Evolutionary conservation across 1,284 basidiomycete species (phyloP).

Genomic region (Sporisorium exsertum): DNA sequence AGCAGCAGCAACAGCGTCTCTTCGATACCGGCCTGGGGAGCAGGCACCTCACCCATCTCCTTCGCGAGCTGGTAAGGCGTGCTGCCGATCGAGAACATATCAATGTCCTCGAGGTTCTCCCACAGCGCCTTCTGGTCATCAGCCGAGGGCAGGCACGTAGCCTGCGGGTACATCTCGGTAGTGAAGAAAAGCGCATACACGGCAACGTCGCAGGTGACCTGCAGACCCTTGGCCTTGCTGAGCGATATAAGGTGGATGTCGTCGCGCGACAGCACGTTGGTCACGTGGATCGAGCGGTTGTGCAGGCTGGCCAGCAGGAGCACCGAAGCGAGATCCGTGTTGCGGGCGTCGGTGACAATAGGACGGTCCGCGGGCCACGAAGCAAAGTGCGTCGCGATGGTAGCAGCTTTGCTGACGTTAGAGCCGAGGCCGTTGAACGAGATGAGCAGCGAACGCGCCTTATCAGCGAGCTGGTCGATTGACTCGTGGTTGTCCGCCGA

Average conservation of each 20-base stretch:
- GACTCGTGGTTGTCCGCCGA: conserved; percentile 53
- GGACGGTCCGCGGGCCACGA: conserved; percentile 91
- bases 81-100: conserved; percentile 89
- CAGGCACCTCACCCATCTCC: conserved; percentile 77
- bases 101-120: conserved; percentile 85
- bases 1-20: conserved; percentile 90
- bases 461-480: conserved; percentile 56
- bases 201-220: conserved; percentile 95
- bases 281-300: conserved; percentile 88
- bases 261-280: conserved; percentile 88
- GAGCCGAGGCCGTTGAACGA: conserved; percentile 58
- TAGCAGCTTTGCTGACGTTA: conserved; percentile 65
- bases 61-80: conserved; percentile 82
- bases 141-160: conserved; percentile 78
- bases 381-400: conserved; percentile 86
- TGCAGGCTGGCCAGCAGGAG: conserved; percentile 92
- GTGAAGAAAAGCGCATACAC: conserved; percentile 93
- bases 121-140: conserved; percentile 88
- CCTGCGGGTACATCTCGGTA: conserved; percentile 74
- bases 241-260: conserved; percentile 92
- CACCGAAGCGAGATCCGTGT: conserved; percentile 91
- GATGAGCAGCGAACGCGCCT: conserved; percentile 62
- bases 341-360: conserved; percentile 92
- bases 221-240: conserved; percentile 91
- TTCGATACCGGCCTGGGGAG: conserved; percentile 83